phyloP scores from a whole-genome alignment of 257 asterid genomes.

The Cordia subcordata region DNA sequence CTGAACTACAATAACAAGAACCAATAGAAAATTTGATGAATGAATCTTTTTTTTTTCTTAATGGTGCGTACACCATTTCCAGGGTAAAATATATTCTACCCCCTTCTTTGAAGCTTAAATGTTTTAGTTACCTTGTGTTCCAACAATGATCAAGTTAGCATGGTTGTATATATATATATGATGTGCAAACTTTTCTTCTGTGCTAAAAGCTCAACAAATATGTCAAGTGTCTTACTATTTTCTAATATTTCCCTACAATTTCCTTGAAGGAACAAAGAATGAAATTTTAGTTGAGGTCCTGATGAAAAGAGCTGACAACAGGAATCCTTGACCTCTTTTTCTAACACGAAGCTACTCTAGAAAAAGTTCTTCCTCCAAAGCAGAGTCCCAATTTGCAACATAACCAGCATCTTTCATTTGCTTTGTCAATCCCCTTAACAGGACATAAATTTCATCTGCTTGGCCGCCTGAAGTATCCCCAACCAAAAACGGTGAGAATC shows the following conservation, averaged over 20 bases:
- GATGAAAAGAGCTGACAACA: too few relatives aligned
- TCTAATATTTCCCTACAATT: too few relatives aligned
- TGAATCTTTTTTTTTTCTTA: too few relatives aligned
- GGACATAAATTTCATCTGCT: conserved; percentile 35
- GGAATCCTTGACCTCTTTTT: not conserved
- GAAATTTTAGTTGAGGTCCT: too few relatives aligned
- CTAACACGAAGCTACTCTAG: conserved; percentile 15
- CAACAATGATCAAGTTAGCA: too few relatives aligned
- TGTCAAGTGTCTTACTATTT: too few relatives aligned
- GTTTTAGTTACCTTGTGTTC: too few relatives aligned
- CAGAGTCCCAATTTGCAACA: conserved; percentile 29
- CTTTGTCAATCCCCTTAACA: conserved; percentile 42
- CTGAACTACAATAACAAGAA: conserved; percentile 12
- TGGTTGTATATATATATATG: too few relatives aligned
- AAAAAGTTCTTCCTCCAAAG: conserved; percentile 35
- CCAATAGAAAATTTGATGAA: not conserved
- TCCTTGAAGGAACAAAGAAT: too few relatives aligned
- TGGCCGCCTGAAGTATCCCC: conserved; percentile 52
- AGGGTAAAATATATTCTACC: not conserved
- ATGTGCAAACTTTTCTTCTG: too few relatives aligned
- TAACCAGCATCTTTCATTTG: conserved; percentile 58
- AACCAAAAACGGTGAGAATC: conserved; percentile 57
- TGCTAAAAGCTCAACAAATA: too few relatives aligned
- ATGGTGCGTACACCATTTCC: too few relatives aligned
- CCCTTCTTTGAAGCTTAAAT: not conserved